These are phyloP conservation scores for Avena atlantica DNA, from an alignment of 176 grass and related monocot species.

Conservation along the genomic window DNA sequence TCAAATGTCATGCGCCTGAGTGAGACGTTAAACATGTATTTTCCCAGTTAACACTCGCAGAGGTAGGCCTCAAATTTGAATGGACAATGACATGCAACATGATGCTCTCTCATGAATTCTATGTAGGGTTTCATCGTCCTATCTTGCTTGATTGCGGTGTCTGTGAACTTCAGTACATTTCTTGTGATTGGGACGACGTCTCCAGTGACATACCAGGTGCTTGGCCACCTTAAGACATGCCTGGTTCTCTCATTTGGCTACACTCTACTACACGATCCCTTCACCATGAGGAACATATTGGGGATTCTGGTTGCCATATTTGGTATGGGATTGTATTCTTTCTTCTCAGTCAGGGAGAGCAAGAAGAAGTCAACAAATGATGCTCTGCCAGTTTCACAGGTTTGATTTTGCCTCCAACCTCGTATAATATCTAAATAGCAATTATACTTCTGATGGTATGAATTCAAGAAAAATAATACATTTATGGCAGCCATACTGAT, in stretches of 20 bases:
- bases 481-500: background rate
- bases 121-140: conserved; percentile 93
- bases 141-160: conserved; percentile 97
- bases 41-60: conserved; percentile 15
- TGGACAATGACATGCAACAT: conserved; percentile 29
- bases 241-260: conserved; percentile 98
- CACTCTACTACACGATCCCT: conserved; percentile 87
- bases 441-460: conserved; percentile 14
- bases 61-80: conserved; percentile 22
- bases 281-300: conserved; percentile 76
- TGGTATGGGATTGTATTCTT: conserved; percentile 93
- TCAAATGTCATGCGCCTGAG: conserved; percentile 20
- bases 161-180: conserved; percentile 99
- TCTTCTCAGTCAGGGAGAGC: conserved; percentile 80
- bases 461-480: conserved; percentile 1
- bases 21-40: conserved; percentile 11
- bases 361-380: conserved; percentile 92
- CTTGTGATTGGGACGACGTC: conserved; percentile 97
- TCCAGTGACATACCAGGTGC: conserved; percentile 97
- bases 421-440: conserved; percentile 16
- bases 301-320: conserved; percentile 96
- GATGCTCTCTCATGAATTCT: conserved; percentile 38
- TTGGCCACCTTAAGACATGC: conserved; percentile 99
- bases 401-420: conserved; percentile 49
- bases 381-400: conserved; percentile 82